These are phyloP conservation scores for Cotoneaster glaucophyllus DNA, from an alignment of 306 rosid genomes.

Conservation along the genomic window DNA sequence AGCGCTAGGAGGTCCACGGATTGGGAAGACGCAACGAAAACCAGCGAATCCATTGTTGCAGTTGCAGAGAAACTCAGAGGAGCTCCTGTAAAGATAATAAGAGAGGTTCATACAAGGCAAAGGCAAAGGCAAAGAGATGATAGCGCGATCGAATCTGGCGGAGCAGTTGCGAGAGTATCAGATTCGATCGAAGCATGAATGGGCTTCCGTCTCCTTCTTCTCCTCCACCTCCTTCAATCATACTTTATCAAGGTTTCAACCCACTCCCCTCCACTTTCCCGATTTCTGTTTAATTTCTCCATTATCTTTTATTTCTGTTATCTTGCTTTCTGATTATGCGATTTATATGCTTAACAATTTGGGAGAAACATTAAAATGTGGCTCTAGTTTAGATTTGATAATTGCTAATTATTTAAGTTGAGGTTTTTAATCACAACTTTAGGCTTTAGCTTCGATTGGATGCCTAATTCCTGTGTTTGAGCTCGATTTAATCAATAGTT, in stretches of 20 bases:
- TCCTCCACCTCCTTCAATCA: constrained; percentile 77
- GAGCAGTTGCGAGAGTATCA: constrained; percentile 97
- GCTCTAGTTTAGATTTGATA: background rate
- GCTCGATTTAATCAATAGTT: background rate
- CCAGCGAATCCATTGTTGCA: constrained; percentile 3
- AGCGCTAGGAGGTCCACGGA: no score
- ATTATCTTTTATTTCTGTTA: background rate
- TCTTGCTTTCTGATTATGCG: background rate
- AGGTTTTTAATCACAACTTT: background rate
- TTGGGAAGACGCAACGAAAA: background rate
- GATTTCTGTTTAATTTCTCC: background rate
- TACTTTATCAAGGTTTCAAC: constrained; percentile 60
- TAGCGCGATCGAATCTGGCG: constrained; percentile 98
- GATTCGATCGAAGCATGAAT: constrained; percentile 97
- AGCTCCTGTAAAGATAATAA: background rate
- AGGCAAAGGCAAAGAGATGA: constrained; percentile 40
- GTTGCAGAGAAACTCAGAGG: background rate
- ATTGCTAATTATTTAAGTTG: background rate
- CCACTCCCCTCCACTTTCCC: background rate
- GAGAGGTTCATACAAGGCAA: background rate
- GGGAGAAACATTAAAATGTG: background rate
- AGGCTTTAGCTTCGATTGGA: background rate
- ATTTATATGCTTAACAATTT: background rate
- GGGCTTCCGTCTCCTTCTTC: constrained; percentile 98
- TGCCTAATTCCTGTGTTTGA: background rate